phyloP scores from a whole-genome alignment of 2,329 filamentous ascomycete genomes.

The Fusarium mexicanum region DNA sequence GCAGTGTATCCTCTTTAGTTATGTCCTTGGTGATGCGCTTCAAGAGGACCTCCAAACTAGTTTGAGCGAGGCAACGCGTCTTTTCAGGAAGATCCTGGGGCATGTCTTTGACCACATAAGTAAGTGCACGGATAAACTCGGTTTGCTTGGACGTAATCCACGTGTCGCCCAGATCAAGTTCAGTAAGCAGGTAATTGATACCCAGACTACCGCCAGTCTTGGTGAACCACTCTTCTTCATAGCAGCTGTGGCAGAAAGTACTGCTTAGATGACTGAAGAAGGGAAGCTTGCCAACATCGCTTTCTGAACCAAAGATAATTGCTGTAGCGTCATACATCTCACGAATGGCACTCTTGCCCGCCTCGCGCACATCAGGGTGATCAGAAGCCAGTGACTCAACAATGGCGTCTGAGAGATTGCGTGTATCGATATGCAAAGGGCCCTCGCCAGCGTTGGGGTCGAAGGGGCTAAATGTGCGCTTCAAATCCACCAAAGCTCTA shows the following conservation, averaged over 20 bases:
- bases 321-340: constrained; percentile 80
- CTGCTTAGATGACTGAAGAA: constrained; percentile 87
- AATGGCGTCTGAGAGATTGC: constrained; percentile 87
- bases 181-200: constrained; percentile 86
- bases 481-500: constrained; percentile 80
- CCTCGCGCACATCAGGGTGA: constrained; percentile 79
- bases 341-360: constrained; percentile 80
- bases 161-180: constrained; percentile 81
- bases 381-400: constrained; percentile 92
- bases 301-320: constrained; percentile 80
- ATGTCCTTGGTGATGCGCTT: constrained; percentile 80
- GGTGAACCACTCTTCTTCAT: constrained; percentile 98
- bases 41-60: constrained; percentile 83
- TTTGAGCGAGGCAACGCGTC: constrained; percentile 83
- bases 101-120: constrained; percentile 99
- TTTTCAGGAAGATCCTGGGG: constrained; percentile 91
- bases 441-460: constrained; percentile 89
- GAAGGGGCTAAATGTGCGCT: constrained; percentile 81
- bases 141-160: constrained; percentile 87
- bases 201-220: constrained; percentile 93
- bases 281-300: constrained; percentile 76
- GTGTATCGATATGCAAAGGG: constrained; percentile 84
- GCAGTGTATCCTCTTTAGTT: constrained; percentile 75
- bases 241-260: constrained; percentile 92
- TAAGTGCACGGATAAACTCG: constrained; percentile 88